phyloP scores from a whole-genome alignment of 805 yeast genomes.

The Danielozyma ontarioensis region DNA sequence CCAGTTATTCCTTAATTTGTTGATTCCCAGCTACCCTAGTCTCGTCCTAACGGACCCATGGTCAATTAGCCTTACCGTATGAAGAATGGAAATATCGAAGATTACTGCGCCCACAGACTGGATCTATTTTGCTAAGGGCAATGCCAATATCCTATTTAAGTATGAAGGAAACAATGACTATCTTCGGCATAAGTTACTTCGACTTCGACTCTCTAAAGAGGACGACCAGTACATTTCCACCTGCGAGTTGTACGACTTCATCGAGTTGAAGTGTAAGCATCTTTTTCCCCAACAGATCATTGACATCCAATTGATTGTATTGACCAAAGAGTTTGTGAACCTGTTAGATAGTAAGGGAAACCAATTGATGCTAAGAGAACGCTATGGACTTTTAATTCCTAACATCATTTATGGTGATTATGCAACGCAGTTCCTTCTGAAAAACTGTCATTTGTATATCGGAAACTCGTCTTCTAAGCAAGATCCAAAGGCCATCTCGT shows the following conservation, averaged over 20 bases:
- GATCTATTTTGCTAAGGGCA: constrained; percentile 42
- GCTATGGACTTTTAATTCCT: constrained; percentile 40
- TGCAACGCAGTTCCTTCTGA: constrained; percentile 22
- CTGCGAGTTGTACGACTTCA: constrained; percentile 36
- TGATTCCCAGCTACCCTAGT: not conserved
- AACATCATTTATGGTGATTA: constrained; percentile 33
- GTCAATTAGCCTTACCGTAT: no score
- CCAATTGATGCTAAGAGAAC: constrained; percentile 32
- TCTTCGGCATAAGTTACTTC: constrained; percentile 31
- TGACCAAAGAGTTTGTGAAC: constrained; percentile 26
- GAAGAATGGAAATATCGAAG: constrained; percentile 1
- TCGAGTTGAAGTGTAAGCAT: constrained; percentile 28
- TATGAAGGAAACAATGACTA: constrained; percentile 32
- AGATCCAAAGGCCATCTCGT: constrained; percentile 3
- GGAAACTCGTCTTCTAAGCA: constrained; percentile 2
- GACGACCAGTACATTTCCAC: constrained; percentile 33
- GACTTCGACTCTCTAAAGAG: constrained; percentile 31
- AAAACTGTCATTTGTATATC: constrained; percentile 29
- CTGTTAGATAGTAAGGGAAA: constrained; percentile 21
- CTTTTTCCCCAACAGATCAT: constrained; percentile 25
- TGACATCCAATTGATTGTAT: constrained; percentile 26
- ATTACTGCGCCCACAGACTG: constrained; percentile 25
- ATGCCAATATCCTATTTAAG: constrained; percentile 44
- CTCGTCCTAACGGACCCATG: no score
- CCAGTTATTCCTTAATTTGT: no score